These are phyloP conservation scores for Pseudogymnoascus sp. DNA, from an alignment of 2,329 filamentous ascomycete genomes.

Conservation along the genomic window DNA sequence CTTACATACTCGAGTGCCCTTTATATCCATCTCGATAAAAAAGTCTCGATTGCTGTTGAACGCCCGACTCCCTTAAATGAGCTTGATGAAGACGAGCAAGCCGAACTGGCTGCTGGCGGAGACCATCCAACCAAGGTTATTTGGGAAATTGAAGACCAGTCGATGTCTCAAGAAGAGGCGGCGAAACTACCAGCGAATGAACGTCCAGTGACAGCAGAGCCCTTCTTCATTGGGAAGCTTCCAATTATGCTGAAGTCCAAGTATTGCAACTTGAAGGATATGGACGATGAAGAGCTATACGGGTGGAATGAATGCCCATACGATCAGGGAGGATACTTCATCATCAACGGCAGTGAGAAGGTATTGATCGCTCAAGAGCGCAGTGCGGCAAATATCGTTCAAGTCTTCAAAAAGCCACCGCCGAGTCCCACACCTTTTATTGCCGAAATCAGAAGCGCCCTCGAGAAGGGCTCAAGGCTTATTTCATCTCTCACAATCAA, in stretches of 20 bases:
- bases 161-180: conserved; percentile 25
- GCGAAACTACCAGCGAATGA: conserved; percentile 22
- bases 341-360: conserved; percentile 98
- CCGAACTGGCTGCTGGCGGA: conserved; percentile 45
- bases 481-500: conserved; percentile 91
- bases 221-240: conserved; percentile 88
- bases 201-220: conserved; percentile 33
- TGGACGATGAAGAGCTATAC: conserved; percentile 79
- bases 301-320: conserved; percentile 94
- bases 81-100: conserved; percentile 56
- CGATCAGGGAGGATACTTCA: conserved; percentile 96
- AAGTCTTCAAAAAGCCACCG: conserved; percentile 95
- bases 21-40: conserved; percentile 80
- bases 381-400: conserved; percentile 95
- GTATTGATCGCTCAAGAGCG: conserved; percentile 96
- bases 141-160: conserved; percentile 47
- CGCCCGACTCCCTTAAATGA: conserved; percentile 57
- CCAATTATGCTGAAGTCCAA: conserved; percentile 98
- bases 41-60: conserved; percentile 74
- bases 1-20: conserved; percentile 90
- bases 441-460: conserved; percentile 89
- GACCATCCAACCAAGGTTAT: conserved; percentile 49
- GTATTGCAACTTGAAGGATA: conserved; percentile 79
- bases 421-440: conserved; percentile 89
- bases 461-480: conserved; percentile 90